Conservation (phyloP, 1,139 yeast genomes). For the Candida sojae region DNA sequence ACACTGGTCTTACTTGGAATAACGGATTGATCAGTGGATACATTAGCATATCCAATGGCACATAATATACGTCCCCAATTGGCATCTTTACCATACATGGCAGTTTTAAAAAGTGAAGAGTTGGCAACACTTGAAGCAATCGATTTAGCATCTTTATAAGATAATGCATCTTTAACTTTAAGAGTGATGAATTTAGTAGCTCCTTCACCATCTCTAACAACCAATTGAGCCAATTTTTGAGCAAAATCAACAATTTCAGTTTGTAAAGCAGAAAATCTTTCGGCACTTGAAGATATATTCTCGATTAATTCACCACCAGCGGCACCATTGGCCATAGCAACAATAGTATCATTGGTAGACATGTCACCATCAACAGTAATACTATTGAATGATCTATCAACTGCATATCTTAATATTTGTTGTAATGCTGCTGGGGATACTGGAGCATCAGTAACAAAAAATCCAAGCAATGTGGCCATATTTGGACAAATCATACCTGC, state of each 20-base stretch:
- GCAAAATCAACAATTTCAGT: slow-evolving; percentile 75
- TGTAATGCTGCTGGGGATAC: slow-evolving; percentile 69
- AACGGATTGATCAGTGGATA: slow-evolving; percentile 53
- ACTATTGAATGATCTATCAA: slow-evolving; percentile 86
- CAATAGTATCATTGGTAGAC: slow-evolving; percentile 95
- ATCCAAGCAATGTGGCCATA: slow-evolving; percentile 94
- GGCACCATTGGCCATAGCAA: slow-evolving; percentile 93
- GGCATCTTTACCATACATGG: slow-evolving; percentile 95
- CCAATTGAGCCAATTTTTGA: slow-evolving; percentile 82
- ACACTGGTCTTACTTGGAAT: slow-evolving; percentile 72
- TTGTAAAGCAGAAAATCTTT: slow-evolving; percentile 50
- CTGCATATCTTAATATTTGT: slow-evolving; percentile 65
- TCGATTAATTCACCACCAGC: slow-evolving; percentile 68
- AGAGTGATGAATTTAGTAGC: slow-evolving; percentile 96
- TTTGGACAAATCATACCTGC: slow-evolving; percentile 99
- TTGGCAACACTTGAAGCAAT: slow-evolving; percentile 86
- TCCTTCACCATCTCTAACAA: slow-evolving; percentile 97
- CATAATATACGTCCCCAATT: slow-evolving; percentile 98
- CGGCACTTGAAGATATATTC: slow-evolving; percentile 47
- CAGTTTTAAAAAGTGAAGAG: slow-evolving; percentile 89
- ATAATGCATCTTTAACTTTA: slow-evolving; percentile 70
- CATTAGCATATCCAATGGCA: slow-evolving; percentile 92
- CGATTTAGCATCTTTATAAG: slow-evolving; percentile 75
- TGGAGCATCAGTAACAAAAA: slow-evolving; percentile 95
- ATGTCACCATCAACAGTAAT: slow-evolving; percentile 97